These are phyloP conservation scores for Coniosporium apollinis DNA, from an alignment of 495 filamentous ascomycete species.

Conservation along the genomic window DNA sequence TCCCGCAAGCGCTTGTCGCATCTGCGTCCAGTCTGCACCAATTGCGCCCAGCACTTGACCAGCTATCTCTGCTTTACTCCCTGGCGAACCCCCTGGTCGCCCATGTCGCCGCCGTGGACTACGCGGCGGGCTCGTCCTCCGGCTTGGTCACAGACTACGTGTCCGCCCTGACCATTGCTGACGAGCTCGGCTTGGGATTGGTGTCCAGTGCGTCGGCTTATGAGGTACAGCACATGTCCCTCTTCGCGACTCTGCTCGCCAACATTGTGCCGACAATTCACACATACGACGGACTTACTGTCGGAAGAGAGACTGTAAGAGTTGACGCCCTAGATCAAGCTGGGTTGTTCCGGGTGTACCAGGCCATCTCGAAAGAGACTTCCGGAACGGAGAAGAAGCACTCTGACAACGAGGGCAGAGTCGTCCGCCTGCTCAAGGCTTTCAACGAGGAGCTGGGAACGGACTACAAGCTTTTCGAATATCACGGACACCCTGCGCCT, in stretches of 20 bases:
- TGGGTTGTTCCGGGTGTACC: conserved; percentile 53
- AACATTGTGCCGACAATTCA: conserved; percentile 70
- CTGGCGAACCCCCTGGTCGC: conserved; percentile 83
- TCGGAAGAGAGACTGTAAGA: conserved; percentile 68
- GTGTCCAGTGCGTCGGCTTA: conserved; percentile 72
- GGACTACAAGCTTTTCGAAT: conserved; percentile 84
- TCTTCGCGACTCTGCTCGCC: conserved; percentile 73
- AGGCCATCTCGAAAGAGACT: conserved; percentile 41
- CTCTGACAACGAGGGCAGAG: conserved; percentile 54
- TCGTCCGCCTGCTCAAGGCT: conserved; percentile 52
- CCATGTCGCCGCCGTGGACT: conserved; percentile 88
- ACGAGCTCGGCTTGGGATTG: conserved; percentile 78
- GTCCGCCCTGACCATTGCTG: conserved; percentile 62
- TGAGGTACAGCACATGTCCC: conserved; percentile 88
- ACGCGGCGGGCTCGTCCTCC: conserved; percentile 41
- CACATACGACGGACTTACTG: conserved; percentile 78
- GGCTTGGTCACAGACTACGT: conserved; percentile 79
- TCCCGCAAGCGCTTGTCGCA: conserved; percentile 79
- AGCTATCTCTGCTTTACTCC: conserved; percentile 74
- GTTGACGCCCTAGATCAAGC: conserved; percentile 68
- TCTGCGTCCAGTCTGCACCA: conserved; percentile 64
- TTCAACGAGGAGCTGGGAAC: conserved; percentile 92
- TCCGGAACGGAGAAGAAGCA: conserved; percentile 48
- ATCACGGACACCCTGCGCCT: conserved; percentile 65
- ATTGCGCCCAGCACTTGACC: conserved; percentile 72